phyloP scores from a whole-genome alignment of 2,329 filamentous ascomycete species.

The Aspergillus ochraceus region DNA sequence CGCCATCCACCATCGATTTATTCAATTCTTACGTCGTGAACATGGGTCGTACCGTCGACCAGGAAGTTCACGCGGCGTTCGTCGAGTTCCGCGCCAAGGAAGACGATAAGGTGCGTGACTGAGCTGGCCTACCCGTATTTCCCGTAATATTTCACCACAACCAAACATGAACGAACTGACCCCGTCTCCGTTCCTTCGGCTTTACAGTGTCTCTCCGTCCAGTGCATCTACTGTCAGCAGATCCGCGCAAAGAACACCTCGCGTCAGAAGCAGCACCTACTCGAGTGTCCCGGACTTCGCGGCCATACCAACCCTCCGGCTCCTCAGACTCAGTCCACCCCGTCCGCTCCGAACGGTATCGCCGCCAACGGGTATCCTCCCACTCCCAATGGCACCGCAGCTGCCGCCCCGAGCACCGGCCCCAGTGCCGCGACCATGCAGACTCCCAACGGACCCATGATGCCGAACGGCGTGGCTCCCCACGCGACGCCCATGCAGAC shows the following conservation, averaged over 20 bases:
- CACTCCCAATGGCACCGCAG: slow-evolving; percentile 41
- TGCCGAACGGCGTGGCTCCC: slow-evolving; percentile 45
- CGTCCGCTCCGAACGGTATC: slow-evolving; percentile 42
- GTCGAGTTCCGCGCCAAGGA: slow-evolving; percentile 56
- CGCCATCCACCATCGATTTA: slow-evolving; percentile 24
- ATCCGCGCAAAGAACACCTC: slow-evolving; percentile 55
- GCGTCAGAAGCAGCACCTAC: slow-evolving; percentile 53
- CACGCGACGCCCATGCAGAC: slow-evolving; percentile 46
- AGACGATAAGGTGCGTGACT: slow-evolving; percentile 50
- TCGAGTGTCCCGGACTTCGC: slow-evolving; percentile 51
- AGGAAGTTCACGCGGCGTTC: slow-evolving; percentile 54
- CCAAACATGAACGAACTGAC: slow-evolving; percentile 33
- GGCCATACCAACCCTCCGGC: slow-evolving; percentile 47
- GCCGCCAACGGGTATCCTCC: slow-evolving; percentile 44
- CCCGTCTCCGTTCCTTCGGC: slow-evolving; percentile 21
- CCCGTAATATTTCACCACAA: slow-evolving; percentile 42
- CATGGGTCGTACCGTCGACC: slow-evolving; percentile 54
- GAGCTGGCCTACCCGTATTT: slow-evolving; percentile 30
- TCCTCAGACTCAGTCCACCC: slow-evolving; percentile 35
- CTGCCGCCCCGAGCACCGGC: slow-evolving; percentile 32
- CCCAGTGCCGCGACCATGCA: slow-evolving; percentile 37
- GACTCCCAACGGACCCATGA: slow-evolving; percentile 44
- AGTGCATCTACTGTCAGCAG: slow-evolving; percentile 56
- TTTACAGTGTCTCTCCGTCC: slow-evolving; percentile 51
- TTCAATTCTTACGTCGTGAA: slow-evolving; percentile 28